These are phyloP conservation scores for Candida gigantensis DNA, from an alignment of 1,139 yeast genomes.

Conservation along the genomic window DNA sequence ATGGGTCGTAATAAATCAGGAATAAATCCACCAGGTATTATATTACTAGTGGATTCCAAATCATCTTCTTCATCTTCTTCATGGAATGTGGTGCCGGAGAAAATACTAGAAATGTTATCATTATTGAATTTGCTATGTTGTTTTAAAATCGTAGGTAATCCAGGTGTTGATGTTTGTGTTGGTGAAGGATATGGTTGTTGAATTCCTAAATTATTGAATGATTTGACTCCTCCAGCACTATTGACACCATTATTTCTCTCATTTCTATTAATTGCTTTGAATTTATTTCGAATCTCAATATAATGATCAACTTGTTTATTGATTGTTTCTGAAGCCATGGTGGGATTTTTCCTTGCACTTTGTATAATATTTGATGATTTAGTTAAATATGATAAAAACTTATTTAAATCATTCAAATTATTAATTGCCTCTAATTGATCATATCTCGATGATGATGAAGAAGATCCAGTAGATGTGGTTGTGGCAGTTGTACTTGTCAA, in stretches of 20 bases:
- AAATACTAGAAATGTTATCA: conserved; percentile 4
- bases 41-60: not conserved
- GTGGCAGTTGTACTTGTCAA: conserved; percentile 10
- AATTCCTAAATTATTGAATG: conserved; percentile 2
- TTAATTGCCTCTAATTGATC: conserved; percentile 45
- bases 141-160: not conserved
- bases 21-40: conserved; percentile 11
- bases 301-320: conserved; percentile 40
- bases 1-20: conserved; percentile 28
- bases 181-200: conserved; percentile 1
- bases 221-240: conserved; percentile 1
- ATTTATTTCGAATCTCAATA: conserved; percentile 30
- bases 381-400: conserved; percentile 41
- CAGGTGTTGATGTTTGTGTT: not conserved
- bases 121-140: conserved; percentile 2
- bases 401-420: conserved; percentile 44
- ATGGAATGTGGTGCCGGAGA: conserved; percentile 8
- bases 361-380: conserved; percentile 43
- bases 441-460: conserved; percentile 15
- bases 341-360: conserved; percentile 38
- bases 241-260: too few relatives aligned
- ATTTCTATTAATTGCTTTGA: conserved; percentile 22
- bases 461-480: conserved; percentile 7
- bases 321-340: conserved; percentile 19
- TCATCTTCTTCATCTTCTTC: not conserved